Conservation (phyloP, 148 eudicot genomes). For the Simmondsia chinensis region DNA sequence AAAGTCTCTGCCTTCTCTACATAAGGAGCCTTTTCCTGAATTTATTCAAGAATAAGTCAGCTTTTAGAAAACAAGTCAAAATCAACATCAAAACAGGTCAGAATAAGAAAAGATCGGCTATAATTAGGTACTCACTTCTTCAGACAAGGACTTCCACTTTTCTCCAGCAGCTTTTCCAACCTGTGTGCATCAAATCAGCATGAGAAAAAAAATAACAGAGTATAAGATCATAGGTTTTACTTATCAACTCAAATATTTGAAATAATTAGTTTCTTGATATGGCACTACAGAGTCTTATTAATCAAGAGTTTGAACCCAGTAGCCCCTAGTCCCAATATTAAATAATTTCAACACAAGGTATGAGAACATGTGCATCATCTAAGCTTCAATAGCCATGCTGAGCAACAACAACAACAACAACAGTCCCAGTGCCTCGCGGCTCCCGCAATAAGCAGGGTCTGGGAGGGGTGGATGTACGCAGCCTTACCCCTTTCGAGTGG, state of each 20-base stretch:
- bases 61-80: background rate
- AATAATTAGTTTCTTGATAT: too few relatives aligned
- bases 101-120: background rate
- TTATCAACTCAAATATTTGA: background rate
- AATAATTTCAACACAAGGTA: too few relatives aligned
- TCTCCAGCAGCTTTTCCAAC: slow-evolving; percentile 70
- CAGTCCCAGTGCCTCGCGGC: too few relatives aligned
- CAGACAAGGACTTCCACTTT: slow-evolving; percentile 46
- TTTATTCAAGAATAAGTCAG: background rate
- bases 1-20: slow-evolving; percentile 28
- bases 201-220: background rate
- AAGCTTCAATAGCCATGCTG: too few relatives aligned
- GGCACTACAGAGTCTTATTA: too few relatives aligned
- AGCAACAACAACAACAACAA: too few relatives aligned
- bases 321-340: too few relatives aligned
- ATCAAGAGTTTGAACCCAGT: too few relatives aligned
- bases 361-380: too few relatives aligned
- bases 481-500: too few relatives aligned
- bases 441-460: too few relatives aligned
- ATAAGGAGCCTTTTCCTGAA: slow-evolving; percentile 33
- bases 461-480: too few relatives aligned
- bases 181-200: slow-evolving; percentile 7
- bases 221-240: background rate
- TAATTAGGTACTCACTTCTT: slow-evolving; percentile 22
- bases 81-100: background rate